Evolutionary conservation across 2,329 filamentous ascomycete genomes (phyloP), one percentile per base, ranked within the genome.

Genomic region (Beauveria bassiana): DNA sequence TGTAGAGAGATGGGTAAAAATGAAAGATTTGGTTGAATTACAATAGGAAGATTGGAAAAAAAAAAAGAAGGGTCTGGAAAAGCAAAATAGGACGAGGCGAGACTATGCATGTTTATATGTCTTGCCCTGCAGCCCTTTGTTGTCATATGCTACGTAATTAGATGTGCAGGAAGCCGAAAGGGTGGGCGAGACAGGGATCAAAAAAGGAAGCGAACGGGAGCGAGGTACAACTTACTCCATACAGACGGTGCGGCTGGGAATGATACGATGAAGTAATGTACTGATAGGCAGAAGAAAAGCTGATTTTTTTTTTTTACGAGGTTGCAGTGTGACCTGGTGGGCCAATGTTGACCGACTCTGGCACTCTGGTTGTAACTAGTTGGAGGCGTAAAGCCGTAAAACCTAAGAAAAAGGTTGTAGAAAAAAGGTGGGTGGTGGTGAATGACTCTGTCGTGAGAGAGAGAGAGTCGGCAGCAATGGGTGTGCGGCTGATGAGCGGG

Each of bases 271-370:
- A 9, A 10, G 10, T 20, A 12, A 42, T 53, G 20, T 22, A 22
- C 20, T 22, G 20, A 22, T 42, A 42, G 24, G 31, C 24, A 10
- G 18, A 34, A 45, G 20, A 22, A 24, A 24, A 14, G 3, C 52
- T 20, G 52, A 20, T 18, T 54, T n/a, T 22, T 22, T 22, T 22
- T 18, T 54, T 61, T 61, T 61, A 61, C 59, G 59, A 61, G 59
- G 59, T 45, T 49, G 49, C 34, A 49, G 59, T 55, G 59, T 55
- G 45, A 61, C 34, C 51, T 47, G 8, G 47, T 26, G 54, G 43
- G 54, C 53, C 42, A 34, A 10, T 55, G 16, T 43, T 43, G 12
- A 3, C 9, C 31, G 28, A 31, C 31, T 31, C 31, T 31, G 10
- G 31, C 9, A 31, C 31, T 31, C 10, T 31, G 10, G 31, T 31